These are phyloP conservation scores for Aspergillus tamarii DNA, from an alignment of 2,329 filamentous ascomycete species.

Conservation along the genomic window DNA sequence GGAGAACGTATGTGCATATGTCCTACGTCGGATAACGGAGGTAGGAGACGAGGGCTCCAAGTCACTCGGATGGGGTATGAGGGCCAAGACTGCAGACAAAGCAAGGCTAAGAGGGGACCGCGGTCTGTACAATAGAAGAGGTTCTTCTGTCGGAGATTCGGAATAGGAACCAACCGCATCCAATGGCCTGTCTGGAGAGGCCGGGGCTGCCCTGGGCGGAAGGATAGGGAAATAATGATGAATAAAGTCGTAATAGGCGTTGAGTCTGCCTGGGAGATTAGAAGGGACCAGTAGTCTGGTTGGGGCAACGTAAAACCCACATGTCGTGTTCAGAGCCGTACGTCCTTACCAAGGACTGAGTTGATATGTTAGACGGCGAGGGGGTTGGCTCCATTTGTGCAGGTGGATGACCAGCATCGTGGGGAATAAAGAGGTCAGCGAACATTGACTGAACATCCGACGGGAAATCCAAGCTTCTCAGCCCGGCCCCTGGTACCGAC, in stretches of 20 bases:
- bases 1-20: slow-evolving; percentile 45
- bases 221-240: slow-evolving; percentile 51
- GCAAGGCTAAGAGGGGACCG: slow-evolving; percentile 49
- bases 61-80: slow-evolving; percentile 48
- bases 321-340: slow-evolving; percentile 47
- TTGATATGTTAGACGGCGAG: slow-evolving; percentile 28
- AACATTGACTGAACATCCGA: slow-evolving; percentile 43
- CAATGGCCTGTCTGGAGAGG: slow-evolving; percentile 37
- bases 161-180: slow-evolving; percentile 35
- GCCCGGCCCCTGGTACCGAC: slow-evolving; percentile 43
- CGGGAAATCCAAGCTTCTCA: slow-evolving; percentile 44
- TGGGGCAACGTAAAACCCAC: slow-evolving; percentile 29
- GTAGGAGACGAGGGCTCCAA: slow-evolving; percentile 37
- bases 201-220: slow-evolving; percentile 39
- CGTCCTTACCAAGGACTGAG: slow-evolving; percentile 38
- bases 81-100: slow-evolving; percentile 46
- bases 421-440: slow-evolving; percentile 37
- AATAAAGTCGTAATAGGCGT: slow-evolving; percentile 51
- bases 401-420: slow-evolving; percentile 28
- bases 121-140: slow-evolving; percentile 39
- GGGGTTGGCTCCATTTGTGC: slow-evolving; percentile 33
- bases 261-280: slow-evolving; percentile 37
- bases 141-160: slow-evolving; percentile 34
- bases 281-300: slow-evolving; percentile 10
- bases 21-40: slow-evolving; percentile 41